Conservation (phyloP, 2,329 filamentous ascomycete species). For the Eutypa lata region DNA sequence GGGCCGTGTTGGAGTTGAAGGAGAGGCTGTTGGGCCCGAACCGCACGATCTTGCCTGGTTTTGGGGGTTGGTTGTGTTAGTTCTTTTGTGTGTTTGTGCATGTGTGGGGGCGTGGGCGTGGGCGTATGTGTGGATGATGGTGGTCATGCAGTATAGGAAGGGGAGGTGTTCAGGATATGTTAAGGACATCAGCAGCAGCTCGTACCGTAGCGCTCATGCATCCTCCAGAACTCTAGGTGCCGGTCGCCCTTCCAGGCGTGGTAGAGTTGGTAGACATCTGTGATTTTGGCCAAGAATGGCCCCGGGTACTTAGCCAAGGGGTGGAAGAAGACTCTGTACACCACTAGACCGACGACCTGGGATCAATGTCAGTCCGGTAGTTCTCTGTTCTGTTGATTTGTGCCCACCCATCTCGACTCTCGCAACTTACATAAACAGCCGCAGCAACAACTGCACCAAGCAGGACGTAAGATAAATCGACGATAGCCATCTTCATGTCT, state of each 20-base stretch:
- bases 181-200: no score
- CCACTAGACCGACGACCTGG: constrained; percentile 32
- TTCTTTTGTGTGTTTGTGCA: no score
- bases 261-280: constrained; percentile 65
- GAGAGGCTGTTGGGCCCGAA: constrained; percentile 75
- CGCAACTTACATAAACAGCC: not conserved
- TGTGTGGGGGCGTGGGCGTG: no score
- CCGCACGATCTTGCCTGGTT: constrained; percentile 62
- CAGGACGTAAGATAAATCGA: not conserved
- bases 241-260: constrained; percentile 72
- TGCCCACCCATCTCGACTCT: not conserved
- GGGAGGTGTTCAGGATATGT: no score
- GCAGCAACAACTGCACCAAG: not conserved
- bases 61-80: not conserved
- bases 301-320: constrained; percentile 64
- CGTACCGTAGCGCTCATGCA: constrained; percentile 69
- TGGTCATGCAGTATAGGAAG: no score
- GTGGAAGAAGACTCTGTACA: constrained; percentile 62
- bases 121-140: no score
- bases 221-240: constrained; percentile 68
- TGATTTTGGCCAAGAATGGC: constrained; percentile 60
- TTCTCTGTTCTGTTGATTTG: not conserved
- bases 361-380: not conserved
- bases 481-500: not conserved
- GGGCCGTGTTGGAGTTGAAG: constrained; percentile 68